Conservation (phyloP, 768 basidiomycete species). For the Lentinula aciculospora region DNA sequence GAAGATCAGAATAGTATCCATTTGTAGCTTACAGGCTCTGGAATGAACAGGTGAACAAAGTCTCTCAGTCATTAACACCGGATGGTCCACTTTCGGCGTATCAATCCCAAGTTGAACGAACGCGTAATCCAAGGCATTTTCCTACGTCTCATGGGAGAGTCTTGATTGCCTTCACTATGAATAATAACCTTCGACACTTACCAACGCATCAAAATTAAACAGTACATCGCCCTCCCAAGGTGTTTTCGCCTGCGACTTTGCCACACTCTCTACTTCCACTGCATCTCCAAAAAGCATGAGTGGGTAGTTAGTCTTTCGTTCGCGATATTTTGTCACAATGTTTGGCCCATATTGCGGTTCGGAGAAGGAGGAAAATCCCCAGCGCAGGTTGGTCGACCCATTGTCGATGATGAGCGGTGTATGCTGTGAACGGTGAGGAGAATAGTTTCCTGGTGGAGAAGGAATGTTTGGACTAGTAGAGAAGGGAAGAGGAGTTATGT, state of each 20-base stretch:
- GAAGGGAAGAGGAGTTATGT: neutral
- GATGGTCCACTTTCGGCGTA: slow-evolving; percentile 70
- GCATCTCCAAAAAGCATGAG: slow-evolving; percentile 87
- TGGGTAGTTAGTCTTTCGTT: slow-evolving; percentile 76
- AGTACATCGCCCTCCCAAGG: slow-evolving; percentile 96
- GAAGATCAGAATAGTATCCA: neutral
- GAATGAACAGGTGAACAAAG: slow-evolving; percentile 87
- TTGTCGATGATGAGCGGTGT: slow-evolving; percentile 87
- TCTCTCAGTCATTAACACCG: slow-evolving; percentile 91
- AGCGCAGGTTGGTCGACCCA: slow-evolving; percentile 76
- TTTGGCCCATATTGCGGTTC: slow-evolving; percentile 61
- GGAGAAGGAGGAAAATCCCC: slow-evolving; percentile 68
- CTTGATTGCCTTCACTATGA: neutral
- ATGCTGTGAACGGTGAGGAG: slow-evolving; percentile 37
- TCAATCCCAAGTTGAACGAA: slow-evolving; percentile 86
- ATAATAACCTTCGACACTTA: slow-evolving; percentile 26
- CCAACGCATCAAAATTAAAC: slow-evolving; percentile 88
- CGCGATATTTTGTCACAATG: slow-evolving; percentile 82
- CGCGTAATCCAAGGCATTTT: slow-evolving; percentile 89
- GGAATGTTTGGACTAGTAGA: slow-evolving; percentile 27
- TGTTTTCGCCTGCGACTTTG: slow-evolving; percentile 68
- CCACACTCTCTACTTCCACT: slow-evolving; percentile 81
- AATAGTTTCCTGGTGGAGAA: slow-evolving; percentile 39
- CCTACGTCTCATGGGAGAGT: slow-evolving; percentile 46
- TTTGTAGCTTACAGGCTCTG: slow-evolving; percentile 65